These are phyloP conservation scores for Smittium culicis DNA, from an alignment of 371 early-diverging fungal species.

Conservation along the genomic window DNA sequence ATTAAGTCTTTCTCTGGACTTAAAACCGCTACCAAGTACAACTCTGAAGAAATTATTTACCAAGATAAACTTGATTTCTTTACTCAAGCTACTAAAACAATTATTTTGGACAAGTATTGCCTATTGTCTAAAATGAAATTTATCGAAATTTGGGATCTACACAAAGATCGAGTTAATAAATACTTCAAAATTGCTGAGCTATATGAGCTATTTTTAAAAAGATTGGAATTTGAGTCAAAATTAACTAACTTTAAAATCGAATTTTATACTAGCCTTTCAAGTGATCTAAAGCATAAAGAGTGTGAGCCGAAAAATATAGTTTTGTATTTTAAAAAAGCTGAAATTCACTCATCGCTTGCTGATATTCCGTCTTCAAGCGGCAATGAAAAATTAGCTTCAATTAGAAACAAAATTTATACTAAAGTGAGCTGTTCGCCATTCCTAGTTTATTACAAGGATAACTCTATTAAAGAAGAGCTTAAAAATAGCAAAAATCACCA, in stretches of 20 bases:
- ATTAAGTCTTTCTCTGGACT: background rate
- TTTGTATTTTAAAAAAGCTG: background rate
- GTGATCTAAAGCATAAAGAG: background rate
- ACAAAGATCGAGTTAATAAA: background rate
- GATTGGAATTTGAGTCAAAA: background rate
- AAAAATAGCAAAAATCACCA: background rate
- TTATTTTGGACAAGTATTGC: too few relatives aligned
- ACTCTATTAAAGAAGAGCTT: background rate
- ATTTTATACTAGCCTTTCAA: background rate
- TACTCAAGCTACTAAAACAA: too few relatives aligned
- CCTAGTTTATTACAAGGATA: background rate
- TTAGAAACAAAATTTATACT: background rate
- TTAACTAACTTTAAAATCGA: background rate
- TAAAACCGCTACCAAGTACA: background rate
- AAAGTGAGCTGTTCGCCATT: background rate
- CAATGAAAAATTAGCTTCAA: background rate
- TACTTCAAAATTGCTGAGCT: background rate
- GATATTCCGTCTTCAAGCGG: background rate
- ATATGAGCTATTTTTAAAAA: background rate
- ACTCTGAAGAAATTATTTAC: background rate
- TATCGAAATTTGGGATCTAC: background rate
- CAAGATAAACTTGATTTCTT: too few relatives aligned
- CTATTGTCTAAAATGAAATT: background rate
- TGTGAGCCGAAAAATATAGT: background rate
- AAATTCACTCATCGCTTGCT: background rate